Percentiles rank a stretch among this genome's conserved stretches.
Evolutionary conservation across 2,329 filamentous ascomycete species (phyloP).

Genomic region (Cytospora piceicola): DNA sequence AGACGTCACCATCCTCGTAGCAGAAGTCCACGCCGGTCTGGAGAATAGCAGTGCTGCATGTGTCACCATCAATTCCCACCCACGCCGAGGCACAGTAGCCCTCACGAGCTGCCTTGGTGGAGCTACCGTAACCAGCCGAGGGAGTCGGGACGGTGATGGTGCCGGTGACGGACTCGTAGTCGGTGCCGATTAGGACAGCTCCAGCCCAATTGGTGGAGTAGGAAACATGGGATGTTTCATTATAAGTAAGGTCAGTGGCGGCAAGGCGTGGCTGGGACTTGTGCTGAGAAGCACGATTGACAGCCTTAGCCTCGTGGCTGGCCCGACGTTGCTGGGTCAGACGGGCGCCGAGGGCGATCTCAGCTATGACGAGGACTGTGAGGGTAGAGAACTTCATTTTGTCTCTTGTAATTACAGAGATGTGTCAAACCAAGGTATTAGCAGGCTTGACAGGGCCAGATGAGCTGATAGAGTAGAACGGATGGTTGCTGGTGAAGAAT

Average conservation of each 20-base stretch:
- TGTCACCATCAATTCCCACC: conserved; percentile 58
- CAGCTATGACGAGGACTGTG: conserved; percentile 39
- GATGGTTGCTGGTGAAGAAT: too few relatives aligned
- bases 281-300: conserved; percentile 37
- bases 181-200: conserved; percentile 55
- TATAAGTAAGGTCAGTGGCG: conserved; percentile 38
- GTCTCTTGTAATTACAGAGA: conserved; percentile 13
- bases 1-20: conserved; percentile 44
- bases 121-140: conserved; percentile 43
- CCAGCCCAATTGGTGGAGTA: conserved; percentile 65
- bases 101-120: conserved; percentile 32
- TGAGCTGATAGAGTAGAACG: too few relatives aligned
- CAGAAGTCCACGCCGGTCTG: conserved; percentile 62
- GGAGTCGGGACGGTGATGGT: conserved; percentile 53
- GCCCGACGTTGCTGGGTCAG: conserved; percentile 36
- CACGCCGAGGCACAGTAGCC: conserved; percentile 56
- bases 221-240: conserved; percentile 44
- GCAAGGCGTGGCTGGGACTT: conserved; percentile 33
- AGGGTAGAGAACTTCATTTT: conserved; percentile 56
- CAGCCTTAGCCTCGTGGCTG: conserved; percentile 36
- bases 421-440: too few relatives aligned
- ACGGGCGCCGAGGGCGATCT: conserved; percentile 46
- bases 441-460: too few relatives aligned
- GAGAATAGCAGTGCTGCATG: conserved; percentile 53
- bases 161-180: conserved; percentile 57